A percentile compares a stretch with the other conserved stretches of the same genome.
Conservation (phyloP, 78 protist genomes). For the Tieghemostelium lacteum region DNA sequence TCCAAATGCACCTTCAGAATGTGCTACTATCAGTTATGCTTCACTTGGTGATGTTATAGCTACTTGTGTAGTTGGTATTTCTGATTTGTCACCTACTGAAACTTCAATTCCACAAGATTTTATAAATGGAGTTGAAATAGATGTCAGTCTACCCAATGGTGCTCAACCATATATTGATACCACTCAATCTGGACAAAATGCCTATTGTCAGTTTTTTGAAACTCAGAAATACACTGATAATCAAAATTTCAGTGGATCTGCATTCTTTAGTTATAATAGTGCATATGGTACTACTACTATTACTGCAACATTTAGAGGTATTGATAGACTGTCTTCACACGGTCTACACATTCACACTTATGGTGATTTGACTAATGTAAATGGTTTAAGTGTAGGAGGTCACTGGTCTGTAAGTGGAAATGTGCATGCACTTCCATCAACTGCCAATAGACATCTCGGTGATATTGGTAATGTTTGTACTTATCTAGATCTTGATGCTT, state of each 20-base stretch:
- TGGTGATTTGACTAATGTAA: background rate
- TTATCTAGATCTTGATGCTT: background rate
- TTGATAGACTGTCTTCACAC: background rate
- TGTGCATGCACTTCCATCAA: background rate
- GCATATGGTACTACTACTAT: background rate
- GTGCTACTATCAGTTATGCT: no score
- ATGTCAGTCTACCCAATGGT: no score
- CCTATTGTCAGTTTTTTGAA: background rate
- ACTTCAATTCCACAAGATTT: no score
- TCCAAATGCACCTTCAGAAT: no score
- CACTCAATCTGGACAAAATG: background rate
- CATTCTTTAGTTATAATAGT: no score
- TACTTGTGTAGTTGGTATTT: background rate
- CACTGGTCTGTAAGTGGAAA: no score
- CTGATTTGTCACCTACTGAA: background rate
- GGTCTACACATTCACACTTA: conserved; percentile 48
- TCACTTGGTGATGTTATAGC: no score
- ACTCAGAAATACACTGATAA: background rate
- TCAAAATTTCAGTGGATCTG: background rate
- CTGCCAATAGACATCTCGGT: conserved; percentile 16
- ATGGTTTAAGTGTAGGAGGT: conserved; percentile 27
- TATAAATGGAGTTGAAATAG: no score
- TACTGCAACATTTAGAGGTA: background rate
- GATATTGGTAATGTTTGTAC: conserved; percentile 34
- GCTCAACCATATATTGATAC: background rate